These are phyloP conservation scores for Avena eriantha DNA, from an alignment of 176 grass and related monocot genomes.

Conservation along the genomic window DNA sequence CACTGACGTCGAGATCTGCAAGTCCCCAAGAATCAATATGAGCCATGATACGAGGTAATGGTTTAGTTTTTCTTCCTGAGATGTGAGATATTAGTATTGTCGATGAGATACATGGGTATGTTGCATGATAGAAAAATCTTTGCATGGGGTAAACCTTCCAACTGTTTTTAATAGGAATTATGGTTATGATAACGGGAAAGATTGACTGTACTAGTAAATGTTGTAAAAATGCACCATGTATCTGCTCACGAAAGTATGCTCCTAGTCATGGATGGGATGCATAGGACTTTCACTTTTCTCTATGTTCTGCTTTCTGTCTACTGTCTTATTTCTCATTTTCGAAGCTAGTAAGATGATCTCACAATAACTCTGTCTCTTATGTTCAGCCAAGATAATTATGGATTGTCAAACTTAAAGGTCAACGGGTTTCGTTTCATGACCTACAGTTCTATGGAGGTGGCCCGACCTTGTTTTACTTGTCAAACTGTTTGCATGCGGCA, in stretches of 20 bases:
- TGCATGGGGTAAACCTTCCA: no score
- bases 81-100: no score
- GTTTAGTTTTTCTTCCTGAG: no score
- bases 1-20: no score
- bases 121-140: no score
- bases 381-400: conserved; percentile 65
- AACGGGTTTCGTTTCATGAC: conserved; percentile 68
- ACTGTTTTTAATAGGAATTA: no score
- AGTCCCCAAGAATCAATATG: no score
- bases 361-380: neutral
- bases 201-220: neutral
- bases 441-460: conserved; percentile 56
- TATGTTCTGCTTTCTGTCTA: no score
- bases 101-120: no score
- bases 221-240: neutral
- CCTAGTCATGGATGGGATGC: no score
- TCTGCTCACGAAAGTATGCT: neutral
- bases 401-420: conserved; percentile 64
- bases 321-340: neutral
- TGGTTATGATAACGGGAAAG: neutral
- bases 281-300: no score
- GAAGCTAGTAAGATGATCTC: neutral
- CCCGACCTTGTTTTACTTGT: conserved; percentile 22
- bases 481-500: neutral
- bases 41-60: no score